Conservation (phyloP, 371 early-diverging fungal species). For the Mortierella polycephala region DNA sequence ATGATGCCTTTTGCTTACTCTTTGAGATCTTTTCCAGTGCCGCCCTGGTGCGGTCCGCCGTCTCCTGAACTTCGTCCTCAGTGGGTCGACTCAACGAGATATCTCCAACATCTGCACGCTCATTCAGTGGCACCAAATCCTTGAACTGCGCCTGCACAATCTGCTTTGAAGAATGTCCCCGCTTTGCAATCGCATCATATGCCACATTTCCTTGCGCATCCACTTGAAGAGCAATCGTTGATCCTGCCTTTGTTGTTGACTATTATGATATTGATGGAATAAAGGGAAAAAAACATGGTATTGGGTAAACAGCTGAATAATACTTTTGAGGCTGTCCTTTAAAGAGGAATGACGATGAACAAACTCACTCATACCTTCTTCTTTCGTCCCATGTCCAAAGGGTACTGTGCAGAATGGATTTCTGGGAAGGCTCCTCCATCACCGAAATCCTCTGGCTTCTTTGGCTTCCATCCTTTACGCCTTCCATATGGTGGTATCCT, state of each 20-base stretch:
- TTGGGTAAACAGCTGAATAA: slow-evolving; percentile 4
- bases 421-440: slow-evolving; percentile 98
- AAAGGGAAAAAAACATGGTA: slow-evolving; percentile 1
- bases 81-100: slow-evolving; percentile 80
- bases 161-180: slow-evolving; percentile 78
- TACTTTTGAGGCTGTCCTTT: background rate
- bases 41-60: slow-evolving; percentile 86
- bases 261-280: slow-evolving; percentile 11
- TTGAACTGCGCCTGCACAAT: slow-evolving; percentile 86
- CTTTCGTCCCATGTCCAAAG: slow-evolving; percentile 92
- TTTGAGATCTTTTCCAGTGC: slow-evolving; percentile 93
- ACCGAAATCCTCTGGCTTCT: slow-evolving; percentile 88
- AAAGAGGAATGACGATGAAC: too few species aligned
- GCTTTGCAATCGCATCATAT: slow-evolving; percentile 88
- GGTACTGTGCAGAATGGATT: slow-evolving; percentile 90
- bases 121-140: slow-evolving; percentile 82
- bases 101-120: slow-evolving; percentile 80
- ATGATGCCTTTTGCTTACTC: slow-evolving; percentile 40
- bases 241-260: slow-evolving; percentile 65
- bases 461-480: slow-evolving; percentile 83
- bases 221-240: slow-evolving; percentile 87
- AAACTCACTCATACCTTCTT: slow-evolving; percentile 48
- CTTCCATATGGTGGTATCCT: slow-evolving; percentile 87
- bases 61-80: slow-evolving; percentile 81
- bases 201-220: slow-evolving; percentile 91